Conservation (phyloP, 1,284 basidiomycete species). For the Mycena citricolor region DNA sequence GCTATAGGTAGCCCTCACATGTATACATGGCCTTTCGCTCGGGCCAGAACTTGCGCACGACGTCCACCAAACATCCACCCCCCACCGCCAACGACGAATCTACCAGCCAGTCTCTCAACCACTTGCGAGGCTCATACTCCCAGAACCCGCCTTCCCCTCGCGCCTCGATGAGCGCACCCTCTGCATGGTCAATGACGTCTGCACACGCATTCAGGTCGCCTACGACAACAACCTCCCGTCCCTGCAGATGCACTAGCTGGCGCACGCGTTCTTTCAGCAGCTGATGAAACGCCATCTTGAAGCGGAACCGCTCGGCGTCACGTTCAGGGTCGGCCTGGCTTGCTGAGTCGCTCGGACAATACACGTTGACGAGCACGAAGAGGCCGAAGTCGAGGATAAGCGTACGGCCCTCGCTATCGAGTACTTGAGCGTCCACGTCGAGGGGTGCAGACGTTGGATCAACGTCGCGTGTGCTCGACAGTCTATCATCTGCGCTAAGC, state of each 20-base stretch:
- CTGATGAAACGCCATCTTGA: slow-evolving; percentile 88
- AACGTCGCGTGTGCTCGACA: slow-evolving; percentile 65
- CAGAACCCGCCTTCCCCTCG: slow-evolving; percentile 66
- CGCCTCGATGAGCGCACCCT: slow-evolving; percentile 63
- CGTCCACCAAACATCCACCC: slow-evolving; percentile 80
- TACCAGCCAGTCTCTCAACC: slow-evolving; percentile 77
- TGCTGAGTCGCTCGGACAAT: slow-evolving; percentile 95
- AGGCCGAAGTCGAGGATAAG: slow-evolving; percentile 83
- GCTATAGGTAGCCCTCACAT: slow-evolving; percentile 43
- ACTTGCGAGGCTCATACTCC: slow-evolving; percentile 70
- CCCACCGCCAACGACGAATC: slow-evolving; percentile 50
- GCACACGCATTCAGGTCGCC: slow-evolving; percentile 93
- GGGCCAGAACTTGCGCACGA: slow-evolving; percentile 79
- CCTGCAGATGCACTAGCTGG: slow-evolving; percentile 56
- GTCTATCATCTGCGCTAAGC: slow-evolving; percentile 85
- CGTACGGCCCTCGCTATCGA: slow-evolving; percentile 83
- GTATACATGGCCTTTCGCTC: slow-evolving; percentile 69
- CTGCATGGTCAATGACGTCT: slow-evolving; percentile 86
- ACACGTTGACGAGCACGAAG: slow-evolving; percentile 97
- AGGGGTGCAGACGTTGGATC: slow-evolving; percentile 56
- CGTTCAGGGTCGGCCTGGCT: slow-evolving; percentile 71
- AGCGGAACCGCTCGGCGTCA: slow-evolving; percentile 84
- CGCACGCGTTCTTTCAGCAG: slow-evolving; percentile 76
- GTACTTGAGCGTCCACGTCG: slow-evolving; percentile 44
- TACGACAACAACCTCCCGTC: slow-evolving; percentile 82